These are phyloP conservation scores for Trypanosoma melophagium DNA, from an alignment of 208 protist genomes.

Conservation along the genomic window DNA sequence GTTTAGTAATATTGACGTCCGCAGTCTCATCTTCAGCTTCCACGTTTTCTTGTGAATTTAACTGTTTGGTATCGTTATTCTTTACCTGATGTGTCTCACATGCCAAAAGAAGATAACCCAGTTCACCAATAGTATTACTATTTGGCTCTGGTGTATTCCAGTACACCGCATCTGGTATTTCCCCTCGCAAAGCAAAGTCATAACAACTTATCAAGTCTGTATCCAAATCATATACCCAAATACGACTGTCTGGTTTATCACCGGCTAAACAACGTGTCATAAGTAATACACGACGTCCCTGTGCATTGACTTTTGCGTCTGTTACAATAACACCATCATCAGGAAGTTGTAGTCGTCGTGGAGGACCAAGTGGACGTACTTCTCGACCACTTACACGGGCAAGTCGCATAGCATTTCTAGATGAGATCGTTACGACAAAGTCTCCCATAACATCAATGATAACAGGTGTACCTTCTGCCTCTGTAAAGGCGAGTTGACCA, in stretches of 20 bases:
- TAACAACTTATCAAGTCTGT: slow-evolving; percentile 77
- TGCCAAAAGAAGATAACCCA: slow-evolving; percentile 86
- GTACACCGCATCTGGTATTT: slow-evolving; percentile 79
- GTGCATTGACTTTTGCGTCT: slow-evolving; percentile 74
- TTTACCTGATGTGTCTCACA: slow-evolving; percentile 83
- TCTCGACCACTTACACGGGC: slow-evolving; percentile 71
- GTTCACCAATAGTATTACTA: slow-evolving; percentile 77
- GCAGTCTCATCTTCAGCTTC: not conserved
- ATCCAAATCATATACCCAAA: slow-evolving; percentile 91
- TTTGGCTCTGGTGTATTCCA: slow-evolving; percentile 90
- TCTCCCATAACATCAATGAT: slow-evolving; percentile 89
- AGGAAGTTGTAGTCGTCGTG: slow-evolving; percentile 55
- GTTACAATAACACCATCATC: slow-evolving; percentile 45
- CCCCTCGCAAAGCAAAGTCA: slow-evolving; percentile 72
- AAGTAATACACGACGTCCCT: slow-evolving; percentile 74
- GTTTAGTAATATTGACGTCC: no score
- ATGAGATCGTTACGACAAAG: slow-evolving; percentile 82
- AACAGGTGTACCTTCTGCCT: slow-evolving; percentile 76
- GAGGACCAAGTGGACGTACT: slow-evolving; percentile 62
- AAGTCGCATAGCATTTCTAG: slow-evolving; percentile 78
- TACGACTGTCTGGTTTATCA: slow-evolving; percentile 62
- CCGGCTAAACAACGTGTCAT: slow-evolving; percentile 60
- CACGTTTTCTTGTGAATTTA: not conserved
- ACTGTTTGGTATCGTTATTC: not conserved
- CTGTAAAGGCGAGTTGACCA: slow-evolving; percentile 84